Percentiles rank a stretch among this genome's conserved stretches.
phyloP scores from a whole-genome alignment of 352 stramenopile genomes.

The Aphanomyces euteiches region DNA sequence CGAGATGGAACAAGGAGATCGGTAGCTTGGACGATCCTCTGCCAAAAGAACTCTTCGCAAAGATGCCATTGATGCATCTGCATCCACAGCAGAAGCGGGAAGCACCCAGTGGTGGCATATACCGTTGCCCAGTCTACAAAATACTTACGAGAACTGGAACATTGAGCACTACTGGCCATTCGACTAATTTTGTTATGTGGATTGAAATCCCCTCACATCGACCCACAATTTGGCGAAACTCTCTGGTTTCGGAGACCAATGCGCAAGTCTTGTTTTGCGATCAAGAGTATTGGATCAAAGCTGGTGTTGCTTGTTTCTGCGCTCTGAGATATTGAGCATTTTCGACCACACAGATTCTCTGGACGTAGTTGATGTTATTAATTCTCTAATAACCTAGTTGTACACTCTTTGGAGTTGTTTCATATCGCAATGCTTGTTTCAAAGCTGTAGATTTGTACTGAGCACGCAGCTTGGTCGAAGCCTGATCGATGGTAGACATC shows the following conservation, averaged over 20 bases:
- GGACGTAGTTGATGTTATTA: no score
- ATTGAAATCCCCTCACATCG: conserved; percentile 77
- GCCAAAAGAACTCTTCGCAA: conserved; percentile 90
- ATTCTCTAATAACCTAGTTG: no score
- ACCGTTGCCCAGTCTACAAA: conserved; percentile 94
- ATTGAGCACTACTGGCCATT: conserved; percentile 88
- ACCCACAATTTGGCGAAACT: conserved; percentile 55
- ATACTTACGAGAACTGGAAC: conserved; percentile 88
- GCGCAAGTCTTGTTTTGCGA: conserved; percentile 58
- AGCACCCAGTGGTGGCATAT: conserved; percentile 76
- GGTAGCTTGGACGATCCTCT: conserved; percentile 83
- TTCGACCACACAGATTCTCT: not conserved
- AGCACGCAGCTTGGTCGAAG: no score
- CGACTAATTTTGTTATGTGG: conserved; percentile 94
- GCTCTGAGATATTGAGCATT: conserved; percentile 62
- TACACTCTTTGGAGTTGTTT: no score
- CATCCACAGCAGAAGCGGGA: conserved; percentile 78
- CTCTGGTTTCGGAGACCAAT: conserved; percentile 72
- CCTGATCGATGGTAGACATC: no score
- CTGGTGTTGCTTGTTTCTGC: conserved; percentile 79
- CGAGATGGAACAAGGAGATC: conserved; percentile 65
- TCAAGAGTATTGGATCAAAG: conserved; percentile 70
- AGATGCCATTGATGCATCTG: conserved; percentile 87
- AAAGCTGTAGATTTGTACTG: no score
- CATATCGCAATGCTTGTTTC: no score